Base-by-base conservation (phyloP, 495 filamentous ascomycete genomes). In the Letharia columbiana region DNA sequence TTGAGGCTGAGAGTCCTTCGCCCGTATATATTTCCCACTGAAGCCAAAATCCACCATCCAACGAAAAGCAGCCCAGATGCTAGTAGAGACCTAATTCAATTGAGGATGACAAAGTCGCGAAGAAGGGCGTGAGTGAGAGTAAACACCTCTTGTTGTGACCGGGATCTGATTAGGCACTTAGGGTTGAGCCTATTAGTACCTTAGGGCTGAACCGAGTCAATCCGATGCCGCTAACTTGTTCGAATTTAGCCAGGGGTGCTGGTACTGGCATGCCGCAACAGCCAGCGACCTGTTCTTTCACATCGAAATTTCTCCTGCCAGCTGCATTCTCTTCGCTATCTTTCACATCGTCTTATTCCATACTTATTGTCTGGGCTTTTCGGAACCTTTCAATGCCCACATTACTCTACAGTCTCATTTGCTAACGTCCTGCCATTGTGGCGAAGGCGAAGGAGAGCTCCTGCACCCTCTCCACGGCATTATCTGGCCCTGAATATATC, bases 381-480 rank as follows among this genome's bases (percentile, higher is more conserved):
- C 12, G 7, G 54, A 57, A 11, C 3, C 5, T 33, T 12, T 12
- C 20, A 17, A 12, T 12, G 13, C 17, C 9, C 33, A 57, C 39
- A 33, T 37, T 17, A 57, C 54, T 10, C 0, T 18, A 8, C 2
- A 37, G 33, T 33, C 6, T 37, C 33, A 57, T 37, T 57, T 35
- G 54, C 54, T 20, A 20, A 57, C 15, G 39, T 57, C 31, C 54
- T 57, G 54, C 56, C 54, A 54, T 58, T 65, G 33, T 44, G 20
- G 52, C 23, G 18, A 50, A 60, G 41, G 12, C n/a, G 18, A 39
- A 60, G 20, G 31, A 57, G 54, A 57, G 31, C 54, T 56, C 23
- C 12, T 37, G 52, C 42, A 15, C 35, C 40, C 37, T 49, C 44
- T 40, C n/a, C 31, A 37, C n/a, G 40, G 18, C 41, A 59, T 50